Conservation (phyloP, 2,329 filamentous ascomycete genomes). For the Fusarium stilboides region DNA sequence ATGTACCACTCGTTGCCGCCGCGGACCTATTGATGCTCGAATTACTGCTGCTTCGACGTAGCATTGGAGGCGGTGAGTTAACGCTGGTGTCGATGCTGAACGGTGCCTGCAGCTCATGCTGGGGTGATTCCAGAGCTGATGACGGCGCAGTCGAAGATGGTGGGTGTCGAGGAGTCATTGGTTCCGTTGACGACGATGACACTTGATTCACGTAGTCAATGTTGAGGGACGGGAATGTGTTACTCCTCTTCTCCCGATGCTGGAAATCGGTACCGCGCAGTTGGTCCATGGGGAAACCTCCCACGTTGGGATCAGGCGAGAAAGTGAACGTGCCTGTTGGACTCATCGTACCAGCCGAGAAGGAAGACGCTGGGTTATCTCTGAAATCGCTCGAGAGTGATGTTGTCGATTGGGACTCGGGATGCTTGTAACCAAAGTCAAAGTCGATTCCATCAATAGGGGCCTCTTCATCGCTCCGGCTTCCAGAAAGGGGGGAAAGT, state of each 20-base stretch:
- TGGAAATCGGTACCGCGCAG: slow-evolving; percentile 69
- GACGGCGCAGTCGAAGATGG: slow-evolving; percentile 64
- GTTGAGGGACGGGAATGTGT: slow-evolving; percentile 84
- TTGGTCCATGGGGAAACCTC: slow-evolving; percentile 70
- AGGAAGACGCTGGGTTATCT: slow-evolving; percentile 67
- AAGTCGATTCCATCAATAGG: slow-evolving; percentile 60
- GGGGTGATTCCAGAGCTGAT: slow-evolving; percentile 68
- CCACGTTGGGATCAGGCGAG: slow-evolving; percentile 79
- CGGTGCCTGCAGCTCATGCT: slow-evolving; percentile 61
- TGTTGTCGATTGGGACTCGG: slow-evolving; percentile 55
- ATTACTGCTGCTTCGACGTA: slow-evolving; percentile 55
- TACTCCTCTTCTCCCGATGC: slow-evolving; percentile 79
- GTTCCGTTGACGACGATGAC: slow-evolving; percentile 55
- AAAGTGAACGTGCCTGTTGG: slow-evolving; percentile 82
- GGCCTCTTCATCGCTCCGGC: slow-evolving; percentile 78
- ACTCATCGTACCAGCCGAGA: slow-evolving; percentile 80
- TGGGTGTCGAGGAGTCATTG: slow-evolving; percentile 66
- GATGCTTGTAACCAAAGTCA: slow-evolving; percentile 53
- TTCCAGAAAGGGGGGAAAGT: slow-evolving; percentile 77
- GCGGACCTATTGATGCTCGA: slow-evolving; percentile 54
- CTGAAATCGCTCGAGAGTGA: slow-evolving; percentile 53
- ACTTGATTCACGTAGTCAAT: slow-evolving; percentile 69
- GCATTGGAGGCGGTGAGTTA: slow-evolving; percentile 54
- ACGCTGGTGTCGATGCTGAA: slow-evolving; percentile 64
- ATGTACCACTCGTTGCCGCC: slow-evolving; percentile 33